These are phyloP conservation scores for Tetraselmis striata DNA, from an alignment of 139 green algal genomes.

Conservation along the genomic window DNA sequence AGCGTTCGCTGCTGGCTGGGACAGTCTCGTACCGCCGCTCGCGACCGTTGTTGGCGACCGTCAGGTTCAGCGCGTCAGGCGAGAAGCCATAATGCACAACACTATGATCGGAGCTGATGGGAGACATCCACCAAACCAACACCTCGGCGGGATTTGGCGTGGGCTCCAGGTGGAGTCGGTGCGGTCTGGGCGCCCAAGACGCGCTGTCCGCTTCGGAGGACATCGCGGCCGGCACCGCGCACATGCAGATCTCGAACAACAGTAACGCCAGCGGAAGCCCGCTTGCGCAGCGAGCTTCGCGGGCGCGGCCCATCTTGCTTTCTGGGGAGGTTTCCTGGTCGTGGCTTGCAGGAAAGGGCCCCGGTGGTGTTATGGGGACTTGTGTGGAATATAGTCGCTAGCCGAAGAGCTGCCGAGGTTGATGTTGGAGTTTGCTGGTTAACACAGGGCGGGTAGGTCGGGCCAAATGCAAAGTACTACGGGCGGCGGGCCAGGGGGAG, in stretches of 20 bases:
- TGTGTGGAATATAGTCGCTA: too few relatives aligned
- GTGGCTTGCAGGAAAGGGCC: too few relatives aligned
- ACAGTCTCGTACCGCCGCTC: too few relatives aligned
- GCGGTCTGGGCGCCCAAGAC: neutral
- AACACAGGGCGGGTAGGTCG: too few relatives aligned
- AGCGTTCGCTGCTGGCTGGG: too few relatives aligned
- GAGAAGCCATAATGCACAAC: neutral
- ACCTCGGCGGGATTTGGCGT: neutral
- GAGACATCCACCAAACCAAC: neutral
- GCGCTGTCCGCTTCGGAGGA: neutral
- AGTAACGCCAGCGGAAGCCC: too few relatives aligned
- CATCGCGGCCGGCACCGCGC: neutral
- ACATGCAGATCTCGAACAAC: too few relatives aligned
- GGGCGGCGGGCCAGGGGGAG: too few relatives aligned
- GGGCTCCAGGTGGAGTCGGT: neutral
- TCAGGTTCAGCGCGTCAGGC: neutral
- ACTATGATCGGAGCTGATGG: neutral
- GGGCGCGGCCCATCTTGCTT: neutral
- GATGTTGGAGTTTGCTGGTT: too few relatives aligned
- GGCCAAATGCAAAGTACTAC: too few relatives aligned
- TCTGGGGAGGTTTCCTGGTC: neutral
- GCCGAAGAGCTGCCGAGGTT: too few relatives aligned
- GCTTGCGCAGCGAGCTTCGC: neutral
- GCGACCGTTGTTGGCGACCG: neutral
- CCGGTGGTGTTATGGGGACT: too few relatives aligned